Evolutionary conservation across 148 eudicot species (phyloP).

Genomic region (Vaccinium vitisidaea): DNA sequence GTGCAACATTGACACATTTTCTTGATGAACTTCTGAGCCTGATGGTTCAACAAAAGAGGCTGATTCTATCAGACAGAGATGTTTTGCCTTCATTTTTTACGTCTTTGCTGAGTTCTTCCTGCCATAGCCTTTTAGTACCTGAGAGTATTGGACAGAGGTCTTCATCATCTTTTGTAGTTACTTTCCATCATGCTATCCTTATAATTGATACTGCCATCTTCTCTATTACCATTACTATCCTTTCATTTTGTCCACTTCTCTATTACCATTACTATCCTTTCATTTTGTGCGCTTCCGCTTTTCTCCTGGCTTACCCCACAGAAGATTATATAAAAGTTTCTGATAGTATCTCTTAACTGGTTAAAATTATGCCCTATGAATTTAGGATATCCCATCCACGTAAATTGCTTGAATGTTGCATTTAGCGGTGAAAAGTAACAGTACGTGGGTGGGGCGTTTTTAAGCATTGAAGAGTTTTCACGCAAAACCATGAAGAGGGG

Average conservation of each 20-base stretch:
- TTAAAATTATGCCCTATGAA: neutral
- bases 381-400: neutral
- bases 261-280: neutral
- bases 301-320: neutral
- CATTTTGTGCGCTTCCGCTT: neutral
- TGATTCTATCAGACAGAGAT: conserved; percentile 68
- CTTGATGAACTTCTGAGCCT: conserved; percentile 58
- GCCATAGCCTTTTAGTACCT: conserved; percentile 58
- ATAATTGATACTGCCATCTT: neutral
- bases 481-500: neutral
- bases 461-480: neutral
- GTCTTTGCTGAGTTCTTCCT: conserved; percentile 56
- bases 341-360: neutral
- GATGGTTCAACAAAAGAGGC: conserved; percentile 75
- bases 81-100: conserved; percentile 61
- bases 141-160: conserved; percentile 50
- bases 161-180: neutral
- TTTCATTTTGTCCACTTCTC: neutral
- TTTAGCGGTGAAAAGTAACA: neutral
- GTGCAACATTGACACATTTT: conserved; percentile 47
- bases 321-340: neutral
- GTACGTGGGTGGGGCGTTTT: neutral
- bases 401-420: neutral
- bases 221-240: neutral
- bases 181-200: neutral